Evolutionary conservation across 1,139 yeast species (phyloP).

Genomic region (Eremothecium sinecaudum): DNA sequence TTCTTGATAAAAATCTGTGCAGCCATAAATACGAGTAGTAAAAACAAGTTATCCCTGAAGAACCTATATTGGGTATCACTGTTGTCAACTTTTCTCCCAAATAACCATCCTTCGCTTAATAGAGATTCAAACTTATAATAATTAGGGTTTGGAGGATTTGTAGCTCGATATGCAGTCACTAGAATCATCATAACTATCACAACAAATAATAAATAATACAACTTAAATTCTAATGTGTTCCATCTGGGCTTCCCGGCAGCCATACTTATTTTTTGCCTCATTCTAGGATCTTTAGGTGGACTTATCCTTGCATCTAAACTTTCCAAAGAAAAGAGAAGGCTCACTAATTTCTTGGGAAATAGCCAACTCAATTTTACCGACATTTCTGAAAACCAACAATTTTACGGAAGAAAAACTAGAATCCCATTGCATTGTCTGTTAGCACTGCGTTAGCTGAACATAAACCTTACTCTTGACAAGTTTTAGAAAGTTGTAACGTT

Average conservation of each 20-base stretch:
- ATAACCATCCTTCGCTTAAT: slow-evolving; percentile 65
- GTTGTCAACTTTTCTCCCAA: slow-evolving; percentile 76
- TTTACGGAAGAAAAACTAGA: too few relatives aligned
- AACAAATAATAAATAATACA: slow-evolving; percentile 54
- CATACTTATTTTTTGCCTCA: slow-evolving; percentile 29
- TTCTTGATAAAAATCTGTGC: slow-evolving; percentile 48
- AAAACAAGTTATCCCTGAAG: slow-evolving; percentile 69
- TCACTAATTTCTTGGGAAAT: not conserved
- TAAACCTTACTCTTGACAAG: too few relatives aligned
- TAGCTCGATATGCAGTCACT: slow-evolving; percentile 72
- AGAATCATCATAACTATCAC: slow-evolving; percentile 75
- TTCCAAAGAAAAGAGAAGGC: slow-evolving; percentile 54
- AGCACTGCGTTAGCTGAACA: too few relatives aligned
- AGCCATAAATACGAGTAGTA: slow-evolving; percentile 45
- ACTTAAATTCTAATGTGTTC: slow-evolving; percentile 61
- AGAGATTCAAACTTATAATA: slow-evolving; percentile 53
- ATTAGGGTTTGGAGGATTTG: slow-evolving; percentile 69
- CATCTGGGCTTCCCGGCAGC: slow-evolving; percentile 52
- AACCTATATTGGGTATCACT: slow-evolving; percentile 84
- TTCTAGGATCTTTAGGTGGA: slow-evolving; percentile 43
- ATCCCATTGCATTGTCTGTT: too few relatives aligned
- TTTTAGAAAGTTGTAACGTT: too few relatives aligned
- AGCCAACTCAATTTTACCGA: not conserved
- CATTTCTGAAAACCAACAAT: too few relatives aligned
- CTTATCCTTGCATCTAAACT: slow-evolving; percentile 65